Evolutionary conservation across 805 yeast species (phyloP).

Genomic region (Isabelozyma gotoi): DNA sequence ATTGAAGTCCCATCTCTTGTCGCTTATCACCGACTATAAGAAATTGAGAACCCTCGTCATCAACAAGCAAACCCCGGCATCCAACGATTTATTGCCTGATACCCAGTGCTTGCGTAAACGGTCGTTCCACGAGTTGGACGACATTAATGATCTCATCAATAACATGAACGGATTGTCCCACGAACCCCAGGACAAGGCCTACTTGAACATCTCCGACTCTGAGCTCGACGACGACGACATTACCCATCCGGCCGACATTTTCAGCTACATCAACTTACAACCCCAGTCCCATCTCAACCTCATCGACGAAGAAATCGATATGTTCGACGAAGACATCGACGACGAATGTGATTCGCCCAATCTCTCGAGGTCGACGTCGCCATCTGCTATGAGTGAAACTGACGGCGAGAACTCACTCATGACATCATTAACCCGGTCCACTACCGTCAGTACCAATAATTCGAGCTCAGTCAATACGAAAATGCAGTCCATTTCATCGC

Average conservation of each 20-base stretch:
- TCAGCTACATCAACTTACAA: constrained; percentile 26
- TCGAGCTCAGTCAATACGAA: constrained; percentile 13
- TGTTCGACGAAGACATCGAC: constrained; percentile 12
- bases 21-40: constrained; percentile 41
- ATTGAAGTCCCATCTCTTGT: constrained; percentile 33
- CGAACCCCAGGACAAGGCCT: constrained; percentile 6
- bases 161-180: constrained; percentile 28
- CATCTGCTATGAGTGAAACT: constrained; percentile 28
- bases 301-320: constrained; percentile 15
- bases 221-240: constrained; percentile 7
- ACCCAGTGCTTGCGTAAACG: constrained; percentile 15
- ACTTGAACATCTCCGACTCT: constrained; percentile 1
- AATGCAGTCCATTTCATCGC: constrained; percentile 9
- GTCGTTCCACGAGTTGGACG: constrained; percentile 18
- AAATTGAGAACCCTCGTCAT: constrained; percentile 31
- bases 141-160: constrained; percentile 25
- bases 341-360: constrained; percentile 20
- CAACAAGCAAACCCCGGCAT: constrained; percentile 5
- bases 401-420: constrained; percentile 34
- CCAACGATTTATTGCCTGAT: not conserved
- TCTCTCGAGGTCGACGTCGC: constrained; percentile 39
- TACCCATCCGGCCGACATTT: constrained; percentile 15
- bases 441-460: constrained; percentile 38
- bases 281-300: constrained; percentile 1
- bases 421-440: constrained; percentile 40